Percentiles rank a stretch among this genome's conserved stretches.
phyloP scores from a whole-genome alignment of 2,329 filamentous ascomycete species.

The Chrysoporthe cubensis region DNA sequence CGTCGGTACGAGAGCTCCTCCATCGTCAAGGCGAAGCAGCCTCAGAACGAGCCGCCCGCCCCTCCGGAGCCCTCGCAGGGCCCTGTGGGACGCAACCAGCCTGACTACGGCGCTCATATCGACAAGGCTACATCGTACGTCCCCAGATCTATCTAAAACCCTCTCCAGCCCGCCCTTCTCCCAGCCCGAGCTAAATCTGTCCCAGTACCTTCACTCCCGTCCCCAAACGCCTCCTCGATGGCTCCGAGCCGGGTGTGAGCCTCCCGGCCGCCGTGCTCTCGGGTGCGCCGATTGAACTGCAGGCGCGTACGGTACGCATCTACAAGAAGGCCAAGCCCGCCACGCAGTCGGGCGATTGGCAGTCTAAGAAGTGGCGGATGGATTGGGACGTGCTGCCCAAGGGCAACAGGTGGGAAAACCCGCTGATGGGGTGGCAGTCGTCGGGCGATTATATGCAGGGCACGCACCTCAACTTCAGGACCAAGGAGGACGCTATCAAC shows the following conservation, averaged over 20 bases:
- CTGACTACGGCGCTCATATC: conserved; percentile 78
- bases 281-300: conserved; percentile 89
- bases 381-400: conserved; percentile 95
- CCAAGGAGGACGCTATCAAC: conserved; percentile 89
- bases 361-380: conserved; percentile 88
- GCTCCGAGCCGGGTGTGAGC: conserved; percentile 76
- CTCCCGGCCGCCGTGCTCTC: conserved; percentile 86
- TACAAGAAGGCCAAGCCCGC: conserved; percentile 92
- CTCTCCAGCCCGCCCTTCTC: neutral
- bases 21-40: conserved; percentile 38
- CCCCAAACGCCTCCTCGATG: conserved; percentile 86
- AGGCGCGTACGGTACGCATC: conserved; percentile 93
- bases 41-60: conserved; percentile 37
- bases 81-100: conserved; percentile 60
- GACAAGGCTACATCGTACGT: conserved; percentile 92
- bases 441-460: conserved; percentile 95
- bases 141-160: neutral
- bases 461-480: conserved; percentile 85
- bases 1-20: conserved; percentile 61
- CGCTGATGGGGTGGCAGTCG: conserved; percentile 97
- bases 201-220: conserved; percentile 85
- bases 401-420: conserved; percentile 98
- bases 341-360: conserved; percentile 91
- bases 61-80: conserved; percentile 43
- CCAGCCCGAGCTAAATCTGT: neutral